phyloP scores from a whole-genome alignment of 352 stramenopile genomes.

The Phytopythium helicoides region DNA sequence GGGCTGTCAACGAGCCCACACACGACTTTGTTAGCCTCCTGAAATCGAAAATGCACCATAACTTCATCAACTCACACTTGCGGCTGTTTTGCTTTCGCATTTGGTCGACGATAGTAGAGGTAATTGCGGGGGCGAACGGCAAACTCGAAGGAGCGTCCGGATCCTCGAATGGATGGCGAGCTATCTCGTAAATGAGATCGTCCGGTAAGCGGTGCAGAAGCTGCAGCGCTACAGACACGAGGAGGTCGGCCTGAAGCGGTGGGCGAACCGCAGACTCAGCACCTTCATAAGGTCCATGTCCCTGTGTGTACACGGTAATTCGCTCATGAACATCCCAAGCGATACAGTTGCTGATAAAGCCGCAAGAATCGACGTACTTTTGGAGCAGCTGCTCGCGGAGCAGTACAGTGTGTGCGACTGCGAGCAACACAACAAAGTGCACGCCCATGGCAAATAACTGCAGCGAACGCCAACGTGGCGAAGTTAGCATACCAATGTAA shows the following conservation, averaged over 20 bases:
- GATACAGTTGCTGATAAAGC: background rate
- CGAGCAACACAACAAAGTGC: conserved; percentile 90
- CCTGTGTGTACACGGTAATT: conserved; percentile 19
- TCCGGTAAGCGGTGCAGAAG: conserved; percentile 85
- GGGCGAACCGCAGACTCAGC: conserved; percentile 82
- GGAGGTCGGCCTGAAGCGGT: conserved; percentile 74
- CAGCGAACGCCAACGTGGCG: background rate
- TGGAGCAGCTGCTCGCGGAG: conserved; percentile 82
- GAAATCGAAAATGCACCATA: no score
- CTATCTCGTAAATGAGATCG: conserved; percentile 85
- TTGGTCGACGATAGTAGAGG: conserved; percentile 47
- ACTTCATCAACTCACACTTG: conserved; percentile 1
- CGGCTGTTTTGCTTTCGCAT: conserved; percentile 25
- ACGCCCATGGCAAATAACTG: conserved; percentile 90
- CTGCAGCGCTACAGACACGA: conserved; percentile 83
- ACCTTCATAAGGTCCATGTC: conserved; percentile 90
- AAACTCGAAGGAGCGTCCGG: conserved; percentile 55
- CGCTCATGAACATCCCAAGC: background rate
- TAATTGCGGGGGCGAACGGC: conserved; percentile 49
- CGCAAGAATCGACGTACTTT: conserved; percentile 38
- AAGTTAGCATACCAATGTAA: conserved; percentile 1
- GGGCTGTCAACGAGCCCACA: conserved; percentile 1
- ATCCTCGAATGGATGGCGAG: conserved; percentile 75
- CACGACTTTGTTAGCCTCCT: background rate
- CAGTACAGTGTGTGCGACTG: conserved; percentile 85